Base-by-base conservation (phyloP, 2,329 filamentous ascomycete genomes). In the Alternaria metachromatica region DNA sequence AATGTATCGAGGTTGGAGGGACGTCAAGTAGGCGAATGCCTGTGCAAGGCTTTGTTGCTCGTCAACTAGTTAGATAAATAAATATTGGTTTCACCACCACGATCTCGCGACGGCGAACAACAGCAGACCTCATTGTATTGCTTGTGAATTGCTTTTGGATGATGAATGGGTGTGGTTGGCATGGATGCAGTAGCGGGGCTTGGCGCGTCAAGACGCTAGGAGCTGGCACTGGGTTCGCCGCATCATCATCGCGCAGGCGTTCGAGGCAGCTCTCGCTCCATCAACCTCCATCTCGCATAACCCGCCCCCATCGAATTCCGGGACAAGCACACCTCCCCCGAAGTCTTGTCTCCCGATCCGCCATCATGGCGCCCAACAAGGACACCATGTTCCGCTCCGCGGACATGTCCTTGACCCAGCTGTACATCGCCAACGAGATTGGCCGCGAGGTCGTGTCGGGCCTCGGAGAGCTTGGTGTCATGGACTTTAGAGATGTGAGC, bases 381-480 rank as follows among this genome's bases (percentile, higher is more conserved):
- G 94, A 98, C 85, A 97, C 94, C 83, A 92, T 97, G 86, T 98
- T 99, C 90, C 95, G 96, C 88, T 99, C 96, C 81, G 93, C 94
- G 92, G 93, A 97, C 83, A 99, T 99, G 96, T 97, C 94, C 87
- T 91, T 99, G 91, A 97, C 97, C 78, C 96, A 99, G 90, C 91
- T 99, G 78, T 99, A 98, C 84, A 96, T 99, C 77, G 93, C 96
- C 78, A 98, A 97, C 81, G 96, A 99, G 87, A 98, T 99, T 74
- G 95, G 96, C 75, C 90, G 96, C 79, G 96, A 99, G 85, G 95
- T 97, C 75, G 94, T 98, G 68, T 97, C 94, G 79, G 95, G 95
- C 60, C 86, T 99, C 70, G 96, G 96, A 79, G 96, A 99, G 87
- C 88, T 99, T 77, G 96, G 96, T 62, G 88, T 96, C 76, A 94